Percentiles rank a stretch among this genome's conserved stretches.
Conservation (phyloP, 2,329 filamentous ascomycete species). For the Ceratocystis huliohia region DNA sequence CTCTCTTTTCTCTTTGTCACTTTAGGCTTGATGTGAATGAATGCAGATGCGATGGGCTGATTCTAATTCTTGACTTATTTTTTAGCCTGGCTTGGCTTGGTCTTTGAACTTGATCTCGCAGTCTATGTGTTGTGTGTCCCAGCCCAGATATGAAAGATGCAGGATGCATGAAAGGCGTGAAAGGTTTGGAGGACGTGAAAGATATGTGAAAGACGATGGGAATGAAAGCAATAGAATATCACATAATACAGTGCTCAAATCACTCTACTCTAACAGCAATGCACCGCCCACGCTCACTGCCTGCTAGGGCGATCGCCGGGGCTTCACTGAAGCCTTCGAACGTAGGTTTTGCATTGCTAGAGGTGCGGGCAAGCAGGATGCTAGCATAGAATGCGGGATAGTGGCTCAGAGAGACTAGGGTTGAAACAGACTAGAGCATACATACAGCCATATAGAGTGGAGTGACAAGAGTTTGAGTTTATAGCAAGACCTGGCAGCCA, state of each 20-base stretch:
- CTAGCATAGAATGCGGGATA: too few species aligned
- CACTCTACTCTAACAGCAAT: too few species aligned
- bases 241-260: too few species aligned
- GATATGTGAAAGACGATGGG: neutral
- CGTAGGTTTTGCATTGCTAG: too few species aligned
- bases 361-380: too few species aligned
- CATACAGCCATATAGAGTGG: neutral
- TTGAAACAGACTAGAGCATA: neutral
- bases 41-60: neutral
- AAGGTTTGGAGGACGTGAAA: neutral
- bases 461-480: too few species aligned
- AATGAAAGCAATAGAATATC: too few species aligned
- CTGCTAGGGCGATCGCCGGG: too few species aligned
- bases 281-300: too few species aligned
- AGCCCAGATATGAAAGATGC: neutral
- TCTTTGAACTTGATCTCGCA: neutral
- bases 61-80: neutral
- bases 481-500: too few species aligned
- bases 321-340: too few species aligned
- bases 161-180: neutral
- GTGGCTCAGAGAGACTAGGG: too few species aligned
- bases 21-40: neutral
- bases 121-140: neutral
- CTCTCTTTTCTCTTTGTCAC: neutral
- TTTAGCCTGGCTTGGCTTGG: neutral